Percentiles rank a stretch among this genome's conserved stretches.
These are phyloP conservation scores for Rosa persica DNA, from an alignment of 306 rosid genomes.

Conservation along the genomic window DNA sequence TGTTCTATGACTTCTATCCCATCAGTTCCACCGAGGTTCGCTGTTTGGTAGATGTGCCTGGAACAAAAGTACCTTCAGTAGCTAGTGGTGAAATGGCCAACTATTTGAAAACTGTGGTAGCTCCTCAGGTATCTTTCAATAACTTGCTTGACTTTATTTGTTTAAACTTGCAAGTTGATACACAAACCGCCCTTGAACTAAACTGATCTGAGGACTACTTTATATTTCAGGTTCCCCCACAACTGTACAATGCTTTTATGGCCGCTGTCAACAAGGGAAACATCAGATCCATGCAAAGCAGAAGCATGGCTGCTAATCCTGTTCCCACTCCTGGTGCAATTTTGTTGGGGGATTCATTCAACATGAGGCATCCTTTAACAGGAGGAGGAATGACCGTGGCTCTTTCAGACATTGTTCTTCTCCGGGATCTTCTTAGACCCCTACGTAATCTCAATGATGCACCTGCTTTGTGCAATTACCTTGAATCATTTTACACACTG, in stretches of 20 bases:
- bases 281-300: slow-evolving; percentile 28
- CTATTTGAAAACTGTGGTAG: slow-evolving; percentile 57
- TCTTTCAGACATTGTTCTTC: slow-evolving; percentile 66
- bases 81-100: slow-evolving; percentile 57
- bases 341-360: slow-evolving; percentile 59
- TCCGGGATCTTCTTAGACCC: slow-evolving; percentile 70
- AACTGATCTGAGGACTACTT: neutral
- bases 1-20: slow-evolving; percentile 61
- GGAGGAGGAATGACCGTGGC: slow-evolving; percentile 97
- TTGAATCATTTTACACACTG: slow-evolving; percentile 79
- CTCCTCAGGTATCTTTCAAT: slow-evolving; percentile 51
- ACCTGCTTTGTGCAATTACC: slow-evolving; percentile 60
- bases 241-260: slow-evolving; percentile 25
- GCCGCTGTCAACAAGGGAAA: slow-evolving; percentile 24
- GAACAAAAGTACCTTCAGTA: slow-evolving; percentile 58
- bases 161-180: neutral
- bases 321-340: slow-evolving; percentile 31
- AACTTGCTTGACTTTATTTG: neutral
- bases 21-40: slow-evolving; percentile 67
- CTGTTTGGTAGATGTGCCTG: slow-evolving; percentile 65
- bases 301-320: slow-evolving; percentile 35
- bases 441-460: slow-evolving; percentile 53
- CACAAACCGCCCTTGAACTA: neutral
- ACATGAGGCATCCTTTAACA: slow-evolving; percentile 89
- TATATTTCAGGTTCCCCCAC: slow-evolving; percentile 27